A percentile compares a stretch with the other conserved stretches of the same genome.
Conservation (phyloP, 805 yeast genomes). For the Saturnispora dispora region DNA sequence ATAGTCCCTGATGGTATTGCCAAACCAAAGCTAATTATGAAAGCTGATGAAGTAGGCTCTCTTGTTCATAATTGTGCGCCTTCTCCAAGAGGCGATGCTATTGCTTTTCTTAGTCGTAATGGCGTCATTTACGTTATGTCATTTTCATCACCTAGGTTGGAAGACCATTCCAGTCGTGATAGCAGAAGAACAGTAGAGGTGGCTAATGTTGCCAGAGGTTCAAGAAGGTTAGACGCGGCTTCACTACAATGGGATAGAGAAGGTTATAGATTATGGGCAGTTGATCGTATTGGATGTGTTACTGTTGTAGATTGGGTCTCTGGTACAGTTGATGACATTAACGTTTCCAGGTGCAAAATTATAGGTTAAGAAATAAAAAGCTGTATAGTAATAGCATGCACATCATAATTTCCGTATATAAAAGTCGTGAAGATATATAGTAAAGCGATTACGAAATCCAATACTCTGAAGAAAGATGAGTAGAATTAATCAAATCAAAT, state of each 20-base stretch:
- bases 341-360: constrained; percentile 59
- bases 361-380: constrained; percentile 20
- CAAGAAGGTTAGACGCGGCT: constrained; percentile 68
- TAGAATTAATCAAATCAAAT: constrained; percentile 18
- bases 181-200: constrained; percentile 55
- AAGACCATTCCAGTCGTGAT: constrained; percentile 46
- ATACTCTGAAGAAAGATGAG: constrained; percentile 1
- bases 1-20: constrained; percentile 36
- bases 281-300: constrained; percentile 75
- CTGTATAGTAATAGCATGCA: neutral
- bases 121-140: constrained; percentile 63
- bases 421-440: neutral
- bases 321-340: constrained; percentile 64
- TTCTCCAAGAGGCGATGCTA: constrained; percentile 80
- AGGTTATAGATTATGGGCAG: constrained; percentile 67
- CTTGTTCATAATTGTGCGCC: constrained; percentile 63
- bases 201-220: constrained; percentile 73
- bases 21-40: constrained; percentile 50
- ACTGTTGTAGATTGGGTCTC: constrained; percentile 83
- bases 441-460: constrained; percentile 11
- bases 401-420: neutral
- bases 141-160: constrained; percentile 43
- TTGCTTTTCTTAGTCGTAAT: constrained; percentile 70
- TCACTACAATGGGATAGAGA: constrained; percentile 64
- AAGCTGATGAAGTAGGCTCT: constrained; percentile 74